These are phyloP conservation scores for Phaffia australis DNA, from an alignment of 768 basidiomycete species.

Conservation along the genomic window DNA sequence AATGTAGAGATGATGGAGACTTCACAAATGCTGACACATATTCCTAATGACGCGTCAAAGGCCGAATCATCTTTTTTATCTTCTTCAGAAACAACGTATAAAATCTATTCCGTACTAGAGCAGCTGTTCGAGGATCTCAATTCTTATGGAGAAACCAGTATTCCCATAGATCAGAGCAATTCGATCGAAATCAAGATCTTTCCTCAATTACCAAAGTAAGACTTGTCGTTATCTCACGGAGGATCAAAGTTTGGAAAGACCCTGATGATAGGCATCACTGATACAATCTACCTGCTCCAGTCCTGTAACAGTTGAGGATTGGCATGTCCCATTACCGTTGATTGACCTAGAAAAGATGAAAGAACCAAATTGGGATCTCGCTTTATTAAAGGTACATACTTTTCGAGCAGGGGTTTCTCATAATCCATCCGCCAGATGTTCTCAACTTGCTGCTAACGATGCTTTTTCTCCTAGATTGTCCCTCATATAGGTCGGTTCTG, in stretches of 20 bases:
- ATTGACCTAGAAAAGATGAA: conserved; percentile 69
- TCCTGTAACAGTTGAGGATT: conserved; percentile 76
- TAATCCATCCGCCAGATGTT: background rate
- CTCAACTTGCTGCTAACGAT: background rate
- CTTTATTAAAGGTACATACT: conserved; percentile 62
- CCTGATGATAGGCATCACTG: background rate
- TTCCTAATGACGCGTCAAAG: conserved; percentile 15
- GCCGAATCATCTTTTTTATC: conserved; percentile 83
- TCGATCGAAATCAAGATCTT: conserved; percentile 92
- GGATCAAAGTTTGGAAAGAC: background rate
- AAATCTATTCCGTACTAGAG: conserved; percentile 71
- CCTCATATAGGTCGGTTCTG: conserved; percentile 12
- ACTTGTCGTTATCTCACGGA: background rate
- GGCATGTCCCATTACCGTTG: conserved; percentile 88
- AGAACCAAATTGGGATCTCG: conserved; percentile 92
- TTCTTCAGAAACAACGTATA: conserved; percentile 51
- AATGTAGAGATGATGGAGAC: background rate
- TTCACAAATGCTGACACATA: background rate
- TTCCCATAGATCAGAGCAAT: conserved; percentile 77
- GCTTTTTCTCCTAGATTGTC: background rate
- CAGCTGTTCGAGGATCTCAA: conserved; percentile 95
- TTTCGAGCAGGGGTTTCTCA: background rate
- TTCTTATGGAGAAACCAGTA: conserved; percentile 91
- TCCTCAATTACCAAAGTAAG: conserved; percentile 55
- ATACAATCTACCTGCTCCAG: conserved; percentile 44